Evolutionary conservation across 192 early-diverging fungal genomes (phyloP), one percentile per base, ranked within the genome.

Genomic region (Paraglomus brasilianum): DNA sequence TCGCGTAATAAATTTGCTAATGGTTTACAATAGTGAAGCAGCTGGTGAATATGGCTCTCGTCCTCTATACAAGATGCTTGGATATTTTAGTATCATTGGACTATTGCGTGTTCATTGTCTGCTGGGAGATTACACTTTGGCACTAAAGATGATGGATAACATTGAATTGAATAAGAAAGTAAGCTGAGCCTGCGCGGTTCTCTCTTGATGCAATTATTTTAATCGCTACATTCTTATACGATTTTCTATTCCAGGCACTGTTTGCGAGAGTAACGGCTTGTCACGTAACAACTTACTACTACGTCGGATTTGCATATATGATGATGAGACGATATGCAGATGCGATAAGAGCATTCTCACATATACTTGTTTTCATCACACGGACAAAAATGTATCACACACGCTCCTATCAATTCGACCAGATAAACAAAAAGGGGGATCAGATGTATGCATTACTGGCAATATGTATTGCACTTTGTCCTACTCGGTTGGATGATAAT

Each of bases 271-370:
- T 98, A 5, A 95, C 93, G n/a, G 93, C 93, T 5, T 96, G 95
- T 84, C 93, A 98, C 73, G 93, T 98, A 40, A 95, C 94, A 17
- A 93, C 93, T 9, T 96, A 92, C 85, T 98, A 98, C 83, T 96
- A 96, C 80, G 92, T 96, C 41, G 96, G 94, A 46, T 96, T 98
- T 75, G 87, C 94, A 40, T 98, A 96, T 84, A 88, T 96, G 91
- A 98, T 98, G 96, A 93, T 96, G 93, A 83, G 94, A 51, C 84
- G 96, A 70, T 98, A 96, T 74, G 87, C 93, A 45, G 96, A 98
- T 74, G 96, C 96, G 56, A 93, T 95, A 81, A 91, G 89, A 74
- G 87, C 91, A 8, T 94, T 96, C 80, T 88, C 89, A 19, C 92
- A 93, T 74, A 91, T 98, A 72, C 83, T 96, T 61, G 85, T 88